phyloP scores from a whole-genome alignment of 306 rosid species.

The Glycine tomentella region DNA sequence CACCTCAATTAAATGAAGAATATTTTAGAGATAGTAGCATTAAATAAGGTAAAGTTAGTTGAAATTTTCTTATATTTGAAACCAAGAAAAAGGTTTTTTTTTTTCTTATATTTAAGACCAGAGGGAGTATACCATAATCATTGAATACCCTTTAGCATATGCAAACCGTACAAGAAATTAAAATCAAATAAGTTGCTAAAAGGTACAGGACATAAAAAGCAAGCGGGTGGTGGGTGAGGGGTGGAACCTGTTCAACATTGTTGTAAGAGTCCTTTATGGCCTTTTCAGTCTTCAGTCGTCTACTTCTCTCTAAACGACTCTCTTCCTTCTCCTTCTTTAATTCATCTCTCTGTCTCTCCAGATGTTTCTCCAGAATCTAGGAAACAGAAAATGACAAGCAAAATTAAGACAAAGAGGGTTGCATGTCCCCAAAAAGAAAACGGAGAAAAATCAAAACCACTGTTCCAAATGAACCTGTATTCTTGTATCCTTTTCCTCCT shows the following conservation, averaged over 20 bases:
- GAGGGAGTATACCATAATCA: too few species aligned
- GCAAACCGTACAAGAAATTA: not conserved
- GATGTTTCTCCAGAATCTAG: slow-evolving; percentile 75
- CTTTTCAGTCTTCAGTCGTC: slow-evolving; percentile 76
- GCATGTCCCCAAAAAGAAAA: not conserved
- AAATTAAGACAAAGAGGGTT: slow-evolving; percentile 6
- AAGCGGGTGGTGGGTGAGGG: not conserved
- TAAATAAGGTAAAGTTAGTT: too few species aligned
- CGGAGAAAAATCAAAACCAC: not conserved
- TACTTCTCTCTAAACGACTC: slow-evolving; percentile 57
- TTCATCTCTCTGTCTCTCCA: slow-evolving; percentile 74
- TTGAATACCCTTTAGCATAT: not conserved
- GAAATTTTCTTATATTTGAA: too few species aligned
- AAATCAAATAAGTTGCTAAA: not conserved
- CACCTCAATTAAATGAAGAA: too few species aligned
- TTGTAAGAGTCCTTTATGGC: slow-evolving; percentile 70
- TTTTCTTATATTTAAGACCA: too few species aligned
- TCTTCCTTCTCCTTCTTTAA: slow-evolving; percentile 76
- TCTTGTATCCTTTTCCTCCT: slow-evolving; percentile 88
- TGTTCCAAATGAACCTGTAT: slow-evolving; percentile 69
- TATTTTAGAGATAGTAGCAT: too few species aligned
- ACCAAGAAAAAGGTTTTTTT: too few species aligned
- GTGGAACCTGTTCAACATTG: slow-evolving; percentile 71
- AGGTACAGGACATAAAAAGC: not conserved
- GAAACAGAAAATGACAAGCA: slow-evolving; percentile 25